phyloP scores from a whole-genome alignment of 1,284 basidiomycete species.

The Cryptococcus wingfieldii region DNA sequence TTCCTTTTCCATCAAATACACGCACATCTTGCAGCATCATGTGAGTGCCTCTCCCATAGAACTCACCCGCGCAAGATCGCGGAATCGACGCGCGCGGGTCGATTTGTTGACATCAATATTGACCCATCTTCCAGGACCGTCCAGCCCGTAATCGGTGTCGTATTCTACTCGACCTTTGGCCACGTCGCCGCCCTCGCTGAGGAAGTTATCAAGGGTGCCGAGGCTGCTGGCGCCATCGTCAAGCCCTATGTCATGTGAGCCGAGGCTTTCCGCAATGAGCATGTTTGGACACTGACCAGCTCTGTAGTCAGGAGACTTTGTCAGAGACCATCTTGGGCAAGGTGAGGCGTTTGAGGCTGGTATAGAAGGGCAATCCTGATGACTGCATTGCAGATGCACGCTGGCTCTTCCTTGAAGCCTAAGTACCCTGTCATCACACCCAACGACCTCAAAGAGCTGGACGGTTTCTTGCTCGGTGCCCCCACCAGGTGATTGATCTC shows the following conservation, averaged over 20 bases:
- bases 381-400: slow-evolving; percentile 58
- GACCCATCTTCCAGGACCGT: slow-evolving; percentile 3
- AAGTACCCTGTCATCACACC: slow-evolving; percentile 68
- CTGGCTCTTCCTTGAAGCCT: slow-evolving; percentile 52
- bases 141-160: slow-evolving; percentile 65
- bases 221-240: slow-evolving; percentile 64
- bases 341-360: no score
- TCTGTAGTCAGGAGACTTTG: not conserved
- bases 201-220: slow-evolving; percentile 66
- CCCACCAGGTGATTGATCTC: slow-evolving; percentile 55
- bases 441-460: slow-evolving; percentile 59
- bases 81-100: not conserved
- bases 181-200: slow-evolving; percentile 78
- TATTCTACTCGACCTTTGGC: slow-evolving; percentile 78
- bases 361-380: no score
- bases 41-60: not conserved
- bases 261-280: not conserved
- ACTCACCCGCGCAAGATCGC: not conserved
- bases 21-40: not conserved
- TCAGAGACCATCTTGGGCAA: slow-evolving; percentile 71
- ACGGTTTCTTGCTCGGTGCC: slow-evolving; percentile 60
- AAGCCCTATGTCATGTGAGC: slow-evolving; percentile 62
- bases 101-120: not conserved
- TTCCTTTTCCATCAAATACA: not conserved
- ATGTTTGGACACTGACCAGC: not conserved